A percentile compares a stretch with the other conserved stretches of the same genome.
phyloP scores from a whole-genome alignment of 2,329 filamentous ascomycete species.

The Cladosporium austrohemisphaericum region DNA sequence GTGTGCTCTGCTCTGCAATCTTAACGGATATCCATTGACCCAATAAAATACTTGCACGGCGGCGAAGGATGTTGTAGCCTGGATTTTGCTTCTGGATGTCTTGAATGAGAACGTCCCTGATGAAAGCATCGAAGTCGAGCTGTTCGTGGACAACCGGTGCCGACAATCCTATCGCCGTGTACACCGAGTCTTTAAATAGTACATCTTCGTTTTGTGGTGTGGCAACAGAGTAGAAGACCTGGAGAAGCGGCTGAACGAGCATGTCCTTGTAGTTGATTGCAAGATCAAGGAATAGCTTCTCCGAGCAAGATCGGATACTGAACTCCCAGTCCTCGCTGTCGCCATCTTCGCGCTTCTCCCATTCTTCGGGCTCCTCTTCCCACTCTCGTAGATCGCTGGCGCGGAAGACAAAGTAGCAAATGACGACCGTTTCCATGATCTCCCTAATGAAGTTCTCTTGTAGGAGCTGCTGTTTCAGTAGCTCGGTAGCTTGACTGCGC shows the following conservation, averaged over 20 bases:
- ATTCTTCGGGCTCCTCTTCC: conserved; percentile 92
- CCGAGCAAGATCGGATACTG: conserved; percentile 84
- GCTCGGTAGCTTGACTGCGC: conserved; percentile 63
- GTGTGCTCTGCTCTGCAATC: conserved; percentile 62
- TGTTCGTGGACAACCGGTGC: conserved; percentile 69
- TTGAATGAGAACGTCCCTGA: conserved; percentile 68
- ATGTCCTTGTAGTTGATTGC: conserved; percentile 83
- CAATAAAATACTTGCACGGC: conserved; percentile 82
- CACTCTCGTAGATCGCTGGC: conserved; percentile 82
- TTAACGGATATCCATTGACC: conserved; percentile 86
- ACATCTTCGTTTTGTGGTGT: conserved; percentile 64
- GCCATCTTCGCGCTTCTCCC: conserved; percentile 86
- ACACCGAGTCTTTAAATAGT: conserved; percentile 87
- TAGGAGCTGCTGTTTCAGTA: conserved; percentile 71
- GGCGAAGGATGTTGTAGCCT: conserved; percentile 76
- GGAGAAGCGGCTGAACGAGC: conserved; percentile 72
- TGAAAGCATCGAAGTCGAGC: conserved; percentile 79
- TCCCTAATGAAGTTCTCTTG: conserved; percentile 72
- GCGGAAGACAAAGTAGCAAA: conserved; percentile 82
- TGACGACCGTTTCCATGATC: conserved; percentile 80
- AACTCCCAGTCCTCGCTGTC: conserved; percentile 86
- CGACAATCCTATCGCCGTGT: conserved; percentile 85
- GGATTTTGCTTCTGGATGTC: conserved; percentile 69
- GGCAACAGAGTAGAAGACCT: conserved; percentile 77
- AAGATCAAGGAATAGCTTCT: conserved; percentile 89